Evolutionary conservation across 331 rosid species (phyloP), one percentile per base, ranked within the genome.

Genomic region (Prunus yedoensis): DNA sequence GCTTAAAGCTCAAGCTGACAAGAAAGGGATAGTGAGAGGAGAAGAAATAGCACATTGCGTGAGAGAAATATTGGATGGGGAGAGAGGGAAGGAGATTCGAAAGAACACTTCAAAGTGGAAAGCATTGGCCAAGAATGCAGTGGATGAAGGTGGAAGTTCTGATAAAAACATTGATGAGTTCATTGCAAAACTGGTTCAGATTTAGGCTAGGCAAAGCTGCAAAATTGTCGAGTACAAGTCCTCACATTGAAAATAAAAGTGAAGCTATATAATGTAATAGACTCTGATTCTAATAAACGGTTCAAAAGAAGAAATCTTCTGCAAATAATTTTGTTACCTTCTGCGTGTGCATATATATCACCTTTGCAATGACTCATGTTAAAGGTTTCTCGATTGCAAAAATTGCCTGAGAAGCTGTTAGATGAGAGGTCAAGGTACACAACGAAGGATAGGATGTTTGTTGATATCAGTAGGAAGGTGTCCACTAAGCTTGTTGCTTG

Each of bases 361-460:
- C 35, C 35, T 32, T 32, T 32, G 35, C 35, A 32, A 4, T 32
- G 5, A 32, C 35, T 32, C 35, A 32, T 32, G 35, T 32, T 32
- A 32, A 4, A 32, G 35, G 35, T 32, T 32, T 32, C 35, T 32
- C 35, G 4, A 32, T 32, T 4, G 35, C 35, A 32, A 32, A 32
- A 87, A 89, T 2, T 25, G 25, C 96, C 98, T 1, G 93, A 80
- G 52, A 93, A 82, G 1, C 80, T 75, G 73, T 93, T 90, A 1
- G 88, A 83, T 18, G 98, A 90, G 18, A 93, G 89, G 81, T 91
- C 13, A 2, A 54, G 35, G 6, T 4, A 32, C 35, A 4, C 4
- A 32, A 30, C 35, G 4, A 30, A 30, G 35, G 35, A 30, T 4
- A 30, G 35, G 35, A 32, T 32, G 35, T 32, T 32, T 0, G 5